Conservation (phyloP, 2,329 filamentous ascomycete genomes). For the Nemania sp. region DNA sequence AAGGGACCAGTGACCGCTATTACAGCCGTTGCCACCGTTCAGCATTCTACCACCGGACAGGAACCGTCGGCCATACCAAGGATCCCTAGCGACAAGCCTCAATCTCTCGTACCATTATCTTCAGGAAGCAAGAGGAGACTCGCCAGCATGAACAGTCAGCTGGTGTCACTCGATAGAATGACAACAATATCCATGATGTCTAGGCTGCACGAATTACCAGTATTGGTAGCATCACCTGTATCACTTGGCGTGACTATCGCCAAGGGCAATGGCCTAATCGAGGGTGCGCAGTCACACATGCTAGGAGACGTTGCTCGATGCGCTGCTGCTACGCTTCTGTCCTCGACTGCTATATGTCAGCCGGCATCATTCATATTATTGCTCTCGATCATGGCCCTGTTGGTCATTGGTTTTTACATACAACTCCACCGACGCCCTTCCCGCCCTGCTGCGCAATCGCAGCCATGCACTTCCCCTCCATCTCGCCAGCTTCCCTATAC, state of each 20-base stretch:
- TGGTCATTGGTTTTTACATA: not conserved
- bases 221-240: not conserved
- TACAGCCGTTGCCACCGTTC: too few relatives aligned
- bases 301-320: not conserved
- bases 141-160: not conserved
- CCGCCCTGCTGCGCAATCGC: not conserved
- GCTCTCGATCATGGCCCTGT: conserved; percentile 5
- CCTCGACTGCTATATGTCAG: conserved; percentile 1
- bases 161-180: not conserved
- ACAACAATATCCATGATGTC: not conserved
- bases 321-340: conserved; percentile 8
- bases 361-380: not conserved
- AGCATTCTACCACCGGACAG: not conserved
- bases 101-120: not conserved
- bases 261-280: conserved; percentile 1
- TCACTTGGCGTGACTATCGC: not conserved
- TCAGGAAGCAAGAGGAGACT: not conserved
- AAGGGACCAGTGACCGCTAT: not conserved
- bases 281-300: not conserved
- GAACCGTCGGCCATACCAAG: not conserved
- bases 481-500: not conserved
- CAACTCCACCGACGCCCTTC: not conserved
- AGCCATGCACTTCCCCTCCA: not conserved
- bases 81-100: not conserved
- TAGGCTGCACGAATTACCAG: not conserved